These are phyloP conservation scores for Cercospora nicotianae DNA, from an alignment of 2,329 filamentous ascomycete species.

Conservation along the genomic window DNA sequence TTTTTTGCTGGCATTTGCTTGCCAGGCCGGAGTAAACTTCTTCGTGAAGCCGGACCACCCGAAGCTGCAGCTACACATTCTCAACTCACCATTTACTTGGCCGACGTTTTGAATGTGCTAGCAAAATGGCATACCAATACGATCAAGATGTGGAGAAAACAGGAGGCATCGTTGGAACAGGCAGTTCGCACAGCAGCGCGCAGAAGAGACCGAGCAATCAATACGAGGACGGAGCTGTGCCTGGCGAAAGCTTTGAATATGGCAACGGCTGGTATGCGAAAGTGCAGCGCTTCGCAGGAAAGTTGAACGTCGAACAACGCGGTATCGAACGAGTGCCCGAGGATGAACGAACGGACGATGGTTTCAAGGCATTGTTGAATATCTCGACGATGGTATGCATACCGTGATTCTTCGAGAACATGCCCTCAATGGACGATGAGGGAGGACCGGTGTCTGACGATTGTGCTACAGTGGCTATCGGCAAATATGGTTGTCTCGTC, in stretches of 20 bases:
- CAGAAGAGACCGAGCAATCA: constrained; percentile 19
- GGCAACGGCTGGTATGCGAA: constrained; percentile 59
- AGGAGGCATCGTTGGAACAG: constrained; percentile 17
- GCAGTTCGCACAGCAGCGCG: constrained; percentile 12
- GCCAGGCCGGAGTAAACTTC: constrained; percentile 25
- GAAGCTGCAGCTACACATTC: neutral
- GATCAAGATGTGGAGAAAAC: constrained; percentile 27
- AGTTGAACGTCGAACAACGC: constrained; percentile 68
- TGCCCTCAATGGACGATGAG: neutral
- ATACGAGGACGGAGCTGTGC: constrained; percentile 52
- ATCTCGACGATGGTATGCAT: constrained; percentile 66
- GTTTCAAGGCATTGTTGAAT: constrained; percentile 56
- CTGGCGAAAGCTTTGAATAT: constrained; percentile 59
- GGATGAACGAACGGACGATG: constrained; percentile 65
- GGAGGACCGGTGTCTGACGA: neutral
- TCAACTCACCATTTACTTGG: constrained; percentile 10
- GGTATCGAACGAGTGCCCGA: constrained; percentile 74
- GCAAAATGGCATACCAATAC: constrained; percentile 19
- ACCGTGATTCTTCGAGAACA: neutral
- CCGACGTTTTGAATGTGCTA: neutral
- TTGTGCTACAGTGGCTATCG: constrained; percentile 63
- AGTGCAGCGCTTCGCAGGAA: constrained; percentile 63
- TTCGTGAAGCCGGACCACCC: constrained; percentile 23
- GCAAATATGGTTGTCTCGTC: constrained; percentile 77
- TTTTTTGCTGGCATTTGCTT: neutral